These are phyloP conservation scores for Parathielavia hyrcaniae DNA, from an alignment of 495 filamentous ascomycete species.

Conservation along the genomic window DNA sequence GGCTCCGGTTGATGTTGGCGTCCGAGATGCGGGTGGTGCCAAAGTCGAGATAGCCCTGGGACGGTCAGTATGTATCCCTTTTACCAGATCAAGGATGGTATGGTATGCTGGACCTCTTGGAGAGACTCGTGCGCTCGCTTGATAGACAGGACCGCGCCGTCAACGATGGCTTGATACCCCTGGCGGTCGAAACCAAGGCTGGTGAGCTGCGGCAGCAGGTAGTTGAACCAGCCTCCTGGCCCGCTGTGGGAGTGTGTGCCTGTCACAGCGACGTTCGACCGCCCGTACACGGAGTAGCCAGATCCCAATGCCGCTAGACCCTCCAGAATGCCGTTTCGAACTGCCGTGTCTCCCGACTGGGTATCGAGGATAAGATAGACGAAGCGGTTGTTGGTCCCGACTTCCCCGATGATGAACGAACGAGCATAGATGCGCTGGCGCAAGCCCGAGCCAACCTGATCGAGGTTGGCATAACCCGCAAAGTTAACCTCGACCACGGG, in stretches of 20 bases:
- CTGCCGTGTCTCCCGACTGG: conserved; percentile 78
- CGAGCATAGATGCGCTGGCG: conserved; percentile 82
- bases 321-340: conserved; percentile 76
- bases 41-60: conserved; percentile 43
- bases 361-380: conserved; percentile 83
- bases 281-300: conserved; percentile 55
- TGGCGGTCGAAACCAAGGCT: conserved; percentile 79
- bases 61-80: neutral
- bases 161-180: conserved; percentile 84
- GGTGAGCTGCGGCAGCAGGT: conserved; percentile 89
- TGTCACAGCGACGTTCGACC: conserved; percentile 77
- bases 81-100: neutral
- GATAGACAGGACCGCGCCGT: conserved; percentile 79
- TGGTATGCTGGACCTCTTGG: conserved; percentile 46
- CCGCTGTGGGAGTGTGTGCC: conserved; percentile 92
- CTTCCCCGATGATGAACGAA: conserved; percentile 80
- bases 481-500: conserved; percentile 53
- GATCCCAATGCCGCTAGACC: conserved; percentile 55
- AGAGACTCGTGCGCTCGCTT: conserved; percentile 74
- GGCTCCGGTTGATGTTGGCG: conserved; percentile 81
- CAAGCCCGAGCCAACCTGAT: conserved; percentile 74
- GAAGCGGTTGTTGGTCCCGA: conserved; percentile 64
- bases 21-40: conserved; percentile 48
- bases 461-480: conserved; percentile 68
- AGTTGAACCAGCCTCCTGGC: conserved; percentile 93